Base-by-base conservation (phyloP, 2,329 filamentous ascomycete species). In the Monosporascus sp. region DNA sequence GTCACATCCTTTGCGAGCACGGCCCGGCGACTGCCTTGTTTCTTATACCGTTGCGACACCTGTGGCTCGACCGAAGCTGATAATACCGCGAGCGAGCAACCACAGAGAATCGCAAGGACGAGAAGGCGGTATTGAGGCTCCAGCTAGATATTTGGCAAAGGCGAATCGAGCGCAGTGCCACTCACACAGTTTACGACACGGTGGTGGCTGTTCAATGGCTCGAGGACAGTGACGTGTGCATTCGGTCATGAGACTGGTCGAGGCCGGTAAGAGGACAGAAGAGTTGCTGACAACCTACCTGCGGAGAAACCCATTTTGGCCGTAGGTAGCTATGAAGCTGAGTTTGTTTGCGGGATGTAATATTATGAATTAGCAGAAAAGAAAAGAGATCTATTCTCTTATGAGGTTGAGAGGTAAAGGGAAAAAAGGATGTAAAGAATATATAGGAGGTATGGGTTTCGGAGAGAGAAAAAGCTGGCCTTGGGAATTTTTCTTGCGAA, bases 221-320 rank as follows among this genome's bases (percentile, higher is more conserved):
- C 57, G 55, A 45, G 19, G 51, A 51, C 22, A 53, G 58, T 55
- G 54, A 55, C 54, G 55, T 55, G 60, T 55, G 48, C 57, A 52
- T 38, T 55, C n/a, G 47, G 20, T 48, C 46, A 50, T 47, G 43
- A 52, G 48, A 48, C 35, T 19, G 26, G 53, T 45, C 37, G 41
- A 55, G 31, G 46, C 41, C 44, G 54, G 58, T 51, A 60, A 56
- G 58, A 47, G 55, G 51, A 57, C 52, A 59, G 45, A 51, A 53
- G 24, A 55, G 49, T 51, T 52, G 40, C 37, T 22, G 40, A 47
- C 40, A 55, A 71, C 75, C 62, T 75, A 78, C 75, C 75, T 57
- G 71, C 65, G 65, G 69, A 65, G 67, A 70, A 72, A 68, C 61
- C 63, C 70, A 76, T 76, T 68, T 72, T 77, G 68, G 59, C 66